A percentile compares a stretch with the other conserved stretches of the same genome.
Conservation (phyloP, 306 rosid genomes). For the Glycine latifolia region DNA sequence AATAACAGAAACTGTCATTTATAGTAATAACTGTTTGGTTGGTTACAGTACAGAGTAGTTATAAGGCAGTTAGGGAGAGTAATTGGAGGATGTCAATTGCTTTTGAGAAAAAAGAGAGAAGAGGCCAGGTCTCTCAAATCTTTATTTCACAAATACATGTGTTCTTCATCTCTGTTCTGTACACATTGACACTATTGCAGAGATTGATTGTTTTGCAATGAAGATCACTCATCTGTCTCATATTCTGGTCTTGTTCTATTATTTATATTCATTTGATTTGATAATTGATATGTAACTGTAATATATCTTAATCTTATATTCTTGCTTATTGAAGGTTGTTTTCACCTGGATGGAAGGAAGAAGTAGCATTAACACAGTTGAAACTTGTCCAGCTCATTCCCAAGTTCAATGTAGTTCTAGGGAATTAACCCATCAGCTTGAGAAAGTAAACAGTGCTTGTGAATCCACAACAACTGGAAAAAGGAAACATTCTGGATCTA, state of each 20-base stretch:
- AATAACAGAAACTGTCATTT: slow-evolving; percentile 16
- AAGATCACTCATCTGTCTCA: neutral
- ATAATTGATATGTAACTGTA: slow-evolving; percentile 13
- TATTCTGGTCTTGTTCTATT: neutral
- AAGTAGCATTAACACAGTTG: neutral
- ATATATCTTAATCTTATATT: slow-evolving; percentile 37
- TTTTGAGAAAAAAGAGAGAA: too few relatives aligned
- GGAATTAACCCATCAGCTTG: slow-evolving; percentile 56
- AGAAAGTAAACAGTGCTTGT: slow-evolving; percentile 62
- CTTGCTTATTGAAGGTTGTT: slow-evolving; percentile 75
- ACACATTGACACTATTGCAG: slow-evolving; percentile 7
- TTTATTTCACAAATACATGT: neutral
- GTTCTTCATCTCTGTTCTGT: neutral
- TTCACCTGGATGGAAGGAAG: slow-evolving; percentile 88
- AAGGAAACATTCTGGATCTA: slow-evolving; percentile 76
- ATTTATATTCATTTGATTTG: slow-evolving; percentile 39
- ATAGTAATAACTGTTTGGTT: slow-evolving; percentile 13
- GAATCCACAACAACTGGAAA: slow-evolving; percentile 72
- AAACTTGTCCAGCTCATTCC: slow-evolving; percentile 58
- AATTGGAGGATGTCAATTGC: too few relatives aligned
- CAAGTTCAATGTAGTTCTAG: slow-evolving; percentile 57
- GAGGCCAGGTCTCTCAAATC: too few relatives aligned
- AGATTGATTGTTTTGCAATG: slow-evolving; percentile 11
- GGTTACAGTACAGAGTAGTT: neutral
- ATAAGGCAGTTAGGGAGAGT: slow-evolving; percentile 11